Conservation (phyloP, 2,329 filamentous ascomycete genomes). For the Lasiodiplodia citricola region DNA sequence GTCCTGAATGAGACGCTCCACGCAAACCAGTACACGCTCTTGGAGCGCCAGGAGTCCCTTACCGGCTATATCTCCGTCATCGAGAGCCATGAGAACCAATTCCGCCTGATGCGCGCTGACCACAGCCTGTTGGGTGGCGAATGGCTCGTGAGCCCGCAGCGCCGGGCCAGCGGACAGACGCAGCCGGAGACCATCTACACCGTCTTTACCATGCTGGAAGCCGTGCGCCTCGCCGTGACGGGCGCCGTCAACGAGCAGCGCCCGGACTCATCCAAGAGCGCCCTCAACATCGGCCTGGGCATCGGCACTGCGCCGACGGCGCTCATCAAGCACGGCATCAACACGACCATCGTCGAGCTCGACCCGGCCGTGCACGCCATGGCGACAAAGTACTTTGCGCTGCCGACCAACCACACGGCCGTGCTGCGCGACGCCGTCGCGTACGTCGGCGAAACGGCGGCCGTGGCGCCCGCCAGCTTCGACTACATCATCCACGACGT, state of each 20-base stretch:
- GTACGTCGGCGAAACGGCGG: slow-evolving; percentile 64
- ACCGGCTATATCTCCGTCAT: slow-evolving; percentile 94
- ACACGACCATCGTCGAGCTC: slow-evolving; percentile 93
- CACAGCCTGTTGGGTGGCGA: slow-evolving; percentile 93
- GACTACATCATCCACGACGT: slow-evolving; percentile 98
- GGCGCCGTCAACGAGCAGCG: slow-evolving; percentile 35
- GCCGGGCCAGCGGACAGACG: slow-evolving; percentile 50
- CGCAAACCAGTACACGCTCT: slow-evolving; percentile 70
- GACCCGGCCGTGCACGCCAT: slow-evolving; percentile 88
- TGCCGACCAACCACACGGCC: slow-evolving; percentile 78
- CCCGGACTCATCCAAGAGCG: slow-evolving; percentile 72
- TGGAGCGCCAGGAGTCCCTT: slow-evolving; percentile 82
- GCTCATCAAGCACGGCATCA: slow-evolving; percentile 83
- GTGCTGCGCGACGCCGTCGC: slow-evolving; percentile 80
- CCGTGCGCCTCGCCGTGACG: slow-evolving; percentile 77
- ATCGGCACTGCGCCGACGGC: slow-evolving; percentile 91
- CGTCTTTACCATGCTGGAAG: slow-evolving; percentile 95
- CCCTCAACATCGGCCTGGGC: slow-evolving; percentile 87
- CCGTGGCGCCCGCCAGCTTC: slow-evolving; percentile 57
- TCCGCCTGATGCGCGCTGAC: slow-evolving; percentile 86
- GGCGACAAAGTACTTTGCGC: slow-evolving; percentile 79
- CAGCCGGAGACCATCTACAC: slow-evolving; percentile 89
- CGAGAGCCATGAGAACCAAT: slow-evolving; percentile 73
- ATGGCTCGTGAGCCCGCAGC: slow-evolving; percentile 68
- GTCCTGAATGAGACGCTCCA: slow-evolving; percentile 70